Evolutionary conservation across 2,329 filamentous ascomycete genomes (phyloP).

Genomic region (Simplicillium aogashimaense): DNA sequence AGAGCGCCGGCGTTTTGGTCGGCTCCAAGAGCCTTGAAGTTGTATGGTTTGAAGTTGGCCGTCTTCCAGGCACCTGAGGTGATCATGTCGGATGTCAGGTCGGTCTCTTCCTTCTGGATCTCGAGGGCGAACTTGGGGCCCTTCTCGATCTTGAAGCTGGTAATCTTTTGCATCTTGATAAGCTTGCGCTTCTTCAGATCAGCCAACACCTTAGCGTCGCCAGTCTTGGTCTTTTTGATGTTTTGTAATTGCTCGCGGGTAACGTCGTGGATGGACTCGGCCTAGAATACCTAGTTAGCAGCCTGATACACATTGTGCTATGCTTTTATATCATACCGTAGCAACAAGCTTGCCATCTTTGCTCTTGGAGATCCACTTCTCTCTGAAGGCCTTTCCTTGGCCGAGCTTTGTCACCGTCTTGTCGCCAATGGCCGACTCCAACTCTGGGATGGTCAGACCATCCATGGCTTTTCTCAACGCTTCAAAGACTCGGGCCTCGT

Average conservation of each 20-base stretch:
- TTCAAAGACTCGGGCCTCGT: constrained; percentile 75
- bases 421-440: constrained; percentile 60
- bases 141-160: constrained; percentile 76
- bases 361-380: constrained; percentile 59
- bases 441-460: constrained; percentile 69
- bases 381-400: constrained; percentile 88
- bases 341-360: constrained; percentile 46
- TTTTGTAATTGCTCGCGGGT: constrained; percentile 66
- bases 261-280: constrained; percentile 68
- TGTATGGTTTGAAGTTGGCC: constrained; percentile 73
- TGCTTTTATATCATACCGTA: constrained; percentile 27
- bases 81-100: constrained; percentile 90
- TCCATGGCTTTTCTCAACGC: constrained; percentile 63
- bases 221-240: constrained; percentile 59
- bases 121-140: constrained; percentile 81
- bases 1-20: constrained; percentile 52
- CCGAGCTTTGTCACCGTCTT: constrained; percentile 71
- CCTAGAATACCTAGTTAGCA: constrained; percentile 21
- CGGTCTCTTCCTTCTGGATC: constrained; percentile 87
- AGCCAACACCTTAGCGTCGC: constrained; percentile 66
- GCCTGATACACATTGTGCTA: neutral
- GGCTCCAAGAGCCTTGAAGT: constrained; percentile 63
- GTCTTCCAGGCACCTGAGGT: constrained; percentile 83
- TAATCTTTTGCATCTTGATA: constrained; percentile 71
- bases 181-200: constrained; percentile 92